These are phyloP conservation scores for Psilocybe cyanescens DNA, from an alignment of 768 basidiomycete species.

Conservation along the genomic window DNA sequence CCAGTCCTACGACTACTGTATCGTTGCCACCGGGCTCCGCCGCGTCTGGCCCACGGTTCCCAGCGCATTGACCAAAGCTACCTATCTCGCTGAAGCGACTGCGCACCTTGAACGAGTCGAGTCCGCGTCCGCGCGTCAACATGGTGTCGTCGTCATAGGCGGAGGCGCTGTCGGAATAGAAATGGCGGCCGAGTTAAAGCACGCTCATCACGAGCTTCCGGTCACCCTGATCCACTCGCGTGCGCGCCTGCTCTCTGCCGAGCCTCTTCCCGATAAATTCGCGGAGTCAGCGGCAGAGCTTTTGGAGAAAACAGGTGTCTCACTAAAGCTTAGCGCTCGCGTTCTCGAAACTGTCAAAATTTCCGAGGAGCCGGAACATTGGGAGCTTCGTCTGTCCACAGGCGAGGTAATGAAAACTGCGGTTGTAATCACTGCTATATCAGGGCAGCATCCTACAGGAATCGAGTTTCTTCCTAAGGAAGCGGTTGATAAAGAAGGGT, in stretches of 20 bases:
- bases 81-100: not conserved
- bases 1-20: slow-evolving; percentile 1
- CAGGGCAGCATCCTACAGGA: not conserved
- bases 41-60: not conserved
- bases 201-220: not conserved
- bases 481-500: not conserved
- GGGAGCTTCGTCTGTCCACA: not conserved
- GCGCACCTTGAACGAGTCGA: not conserved
- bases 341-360: not conserved
- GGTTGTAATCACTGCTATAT: not conserved
- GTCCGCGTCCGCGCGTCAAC: not conserved
- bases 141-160: not conserved
- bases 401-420: not conserved
- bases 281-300: not conserved
- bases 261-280: not conserved
- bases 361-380: not conserved
- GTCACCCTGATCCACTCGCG: not conserved
- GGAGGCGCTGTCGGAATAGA: not conserved
- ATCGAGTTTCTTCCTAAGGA: not conserved
- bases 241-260: not conserved
- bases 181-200: not conserved
- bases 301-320: not conserved
- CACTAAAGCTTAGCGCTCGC: not conserved
- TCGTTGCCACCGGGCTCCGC: not conserved
- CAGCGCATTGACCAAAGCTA: not conserved